A percentile compares a stretch with the other conserved stretches of the same genome.
Evolutionary conservation across 768 basidiomycete genomes (phyloP).

Genomic region (Tephrocybe sp.): DNA sequence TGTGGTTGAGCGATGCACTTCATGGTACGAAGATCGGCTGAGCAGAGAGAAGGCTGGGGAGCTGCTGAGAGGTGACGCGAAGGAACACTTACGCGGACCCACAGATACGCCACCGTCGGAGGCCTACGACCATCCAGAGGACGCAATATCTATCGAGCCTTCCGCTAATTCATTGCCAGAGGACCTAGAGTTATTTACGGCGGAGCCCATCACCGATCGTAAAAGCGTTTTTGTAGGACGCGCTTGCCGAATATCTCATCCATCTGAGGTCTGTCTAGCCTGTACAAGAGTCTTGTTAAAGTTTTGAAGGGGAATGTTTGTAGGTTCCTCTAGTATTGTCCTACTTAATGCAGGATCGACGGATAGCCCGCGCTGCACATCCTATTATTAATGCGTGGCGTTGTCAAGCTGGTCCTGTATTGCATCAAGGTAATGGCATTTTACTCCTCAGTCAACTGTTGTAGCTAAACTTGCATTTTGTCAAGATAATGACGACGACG

Average conservation of each 20-base stretch:
- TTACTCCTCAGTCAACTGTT: not conserved
- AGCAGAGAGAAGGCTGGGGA: conserved; percentile 53
- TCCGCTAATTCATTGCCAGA: conserved; percentile 38
- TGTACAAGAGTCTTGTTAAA: not conserved
- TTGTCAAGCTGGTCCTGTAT: conserved; percentile 59
- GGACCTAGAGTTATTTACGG: conserved; percentile 63
- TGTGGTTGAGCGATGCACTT: conserved; percentile 59
- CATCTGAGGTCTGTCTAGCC: conserved; percentile 56
- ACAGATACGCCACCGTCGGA: conserved; percentile 5
- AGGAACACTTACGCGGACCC: conserved; percentile 20
- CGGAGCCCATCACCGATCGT: conserved; percentile 82
- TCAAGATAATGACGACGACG: conserved; percentile 91
- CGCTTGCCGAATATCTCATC: conserved; percentile 76
- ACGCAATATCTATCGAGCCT: conserved; percentile 9
- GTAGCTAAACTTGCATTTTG: not conserved
- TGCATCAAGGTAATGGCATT: conserved; percentile 66
- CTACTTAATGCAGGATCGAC: conserved; percentile 66
- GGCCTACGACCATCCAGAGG: conserved; percentile 5
- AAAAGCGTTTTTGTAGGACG: conserved; percentile 86
- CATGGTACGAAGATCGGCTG: conserved; percentile 72
- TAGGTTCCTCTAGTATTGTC: conserved; percentile 70
- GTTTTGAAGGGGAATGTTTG: conserved; percentile 10
- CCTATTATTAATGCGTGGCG: conserved; percentile 84
- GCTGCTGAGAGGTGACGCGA: conserved; percentile 51
- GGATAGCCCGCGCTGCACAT: conserved; percentile 73